A percentile compares a stretch with the other conserved stretches of the same genome.
Evolutionary conservation across 1,284 basidiomycete genomes (phyloP).

Genomic region (Chalciporus piperatoides): DNA sequence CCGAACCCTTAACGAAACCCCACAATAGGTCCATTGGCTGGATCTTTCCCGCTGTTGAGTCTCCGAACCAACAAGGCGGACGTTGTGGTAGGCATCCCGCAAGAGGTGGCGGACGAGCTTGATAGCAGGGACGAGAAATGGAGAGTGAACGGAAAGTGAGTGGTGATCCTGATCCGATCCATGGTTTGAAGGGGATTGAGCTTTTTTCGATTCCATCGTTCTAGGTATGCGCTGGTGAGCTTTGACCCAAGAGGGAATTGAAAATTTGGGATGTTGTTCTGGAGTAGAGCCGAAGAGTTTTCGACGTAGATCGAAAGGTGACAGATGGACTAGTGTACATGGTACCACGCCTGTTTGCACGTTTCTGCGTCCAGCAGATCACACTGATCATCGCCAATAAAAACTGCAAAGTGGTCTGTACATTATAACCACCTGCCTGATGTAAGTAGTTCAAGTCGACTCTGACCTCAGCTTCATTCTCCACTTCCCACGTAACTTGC

Average conservation of each 20-base stretch:
- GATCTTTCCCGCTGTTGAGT: slow-evolving; percentile 78
- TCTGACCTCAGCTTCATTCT: too few species aligned
- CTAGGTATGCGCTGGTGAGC: slow-evolving; percentile 33
- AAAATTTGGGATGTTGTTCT: background rate
- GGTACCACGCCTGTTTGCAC: too few species aligned
- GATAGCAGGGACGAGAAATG: slow-evolving; percentile 72
- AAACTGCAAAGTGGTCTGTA: too few species aligned
- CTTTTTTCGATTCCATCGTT: background rate
- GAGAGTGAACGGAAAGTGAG: slow-evolving; percentile 80
- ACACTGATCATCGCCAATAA: too few species aligned
- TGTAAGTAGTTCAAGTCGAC: too few species aligned
- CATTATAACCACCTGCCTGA: too few species aligned
- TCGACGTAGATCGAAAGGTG: too few species aligned
- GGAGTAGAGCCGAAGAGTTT: background rate
- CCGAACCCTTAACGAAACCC: background rate
- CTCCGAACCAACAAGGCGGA: slow-evolving; percentile 96
- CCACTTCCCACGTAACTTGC: too few species aligned
- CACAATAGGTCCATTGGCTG: slow-evolving; percentile 67
- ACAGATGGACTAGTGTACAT: too few species aligned
- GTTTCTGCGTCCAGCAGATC: too few species aligned
- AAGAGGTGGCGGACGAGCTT: slow-evolving; percentile 61
- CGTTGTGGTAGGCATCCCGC: slow-evolving; percentile 78
- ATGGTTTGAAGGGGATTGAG: background rate
- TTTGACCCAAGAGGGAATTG: slow-evolving; percentile 22
- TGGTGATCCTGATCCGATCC: slow-evolving; percentile 11